Evolutionary conservation across 352 stramenopile species (phyloP), one percentile per base, ranked within the genome.

Genomic region (Globisporangium viniferum): DNA sequence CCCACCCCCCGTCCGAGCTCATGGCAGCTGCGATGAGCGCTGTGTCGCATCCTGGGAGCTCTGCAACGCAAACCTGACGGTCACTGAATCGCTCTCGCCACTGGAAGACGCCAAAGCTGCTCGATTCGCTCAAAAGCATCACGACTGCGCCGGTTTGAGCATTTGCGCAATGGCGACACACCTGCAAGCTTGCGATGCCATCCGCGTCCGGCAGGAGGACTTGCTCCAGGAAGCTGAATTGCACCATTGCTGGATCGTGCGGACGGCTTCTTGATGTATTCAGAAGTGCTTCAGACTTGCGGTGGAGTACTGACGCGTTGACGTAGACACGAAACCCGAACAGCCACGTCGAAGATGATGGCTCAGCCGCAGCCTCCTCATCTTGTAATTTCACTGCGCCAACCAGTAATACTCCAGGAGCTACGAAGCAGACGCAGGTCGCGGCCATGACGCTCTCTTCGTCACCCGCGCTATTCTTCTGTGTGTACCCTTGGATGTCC

Each of bases 51-150:
- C 68, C 65, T 5, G 77, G 73, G 9, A 86, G 27, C 9, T 68
- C 59, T 20, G 74, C 73, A n/a, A 84, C 36, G 35, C 74, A 78
- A 2, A 89, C 59, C 29, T 76, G 72, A 5, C 83, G 73, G 53
- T 85, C 75, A 49, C 80, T 88, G 64, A 90, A 82, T 3, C 81
- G 76, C 44, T 91, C 83, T 66, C 58, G 65, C 83, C 83, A 91
- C 29, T 68, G 77, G 35, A 91, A 82, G 8, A 90, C 64, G 0
- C 66, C 78, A 62, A 88, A 71, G 31, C 57, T 49, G 27, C 41
- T 66, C 0, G 66, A 76, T 2, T 57, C 46, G 10, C 64, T 24
- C 48, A 89, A 73, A 5, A 83, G 29, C 57, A 86, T 2, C 22
- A 88, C 3, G 1, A 84, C 66, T 5, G 80, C 72, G n/a, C 82